These are phyloP conservation scores for Nematocida major DNA, from an alignment of 371 early-diverging fungal genomes.

Conservation along the genomic window DNA sequence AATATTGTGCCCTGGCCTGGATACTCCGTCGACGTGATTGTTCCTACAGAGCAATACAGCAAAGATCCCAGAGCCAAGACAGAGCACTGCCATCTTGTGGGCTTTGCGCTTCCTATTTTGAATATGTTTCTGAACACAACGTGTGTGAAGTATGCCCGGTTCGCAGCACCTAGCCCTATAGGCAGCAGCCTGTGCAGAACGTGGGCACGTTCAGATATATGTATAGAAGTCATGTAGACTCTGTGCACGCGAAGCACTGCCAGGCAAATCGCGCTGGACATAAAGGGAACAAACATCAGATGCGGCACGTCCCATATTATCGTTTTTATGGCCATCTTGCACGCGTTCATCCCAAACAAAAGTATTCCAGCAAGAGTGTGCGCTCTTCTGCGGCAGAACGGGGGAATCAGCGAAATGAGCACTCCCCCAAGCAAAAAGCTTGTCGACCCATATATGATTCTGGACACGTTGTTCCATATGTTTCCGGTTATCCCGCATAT, in stretches of 20 bases:
- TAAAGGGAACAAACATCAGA: not conserved
- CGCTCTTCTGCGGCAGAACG: conserved; percentile 45
- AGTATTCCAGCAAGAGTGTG: conserved; percentile 29
- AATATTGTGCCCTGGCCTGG: too few species aligned
- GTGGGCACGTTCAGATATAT: not conserved
- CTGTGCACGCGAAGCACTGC: not conserved
- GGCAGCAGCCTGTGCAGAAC: conserved; percentile 4
- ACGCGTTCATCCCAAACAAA: not conserved
- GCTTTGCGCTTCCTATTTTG: not conserved
- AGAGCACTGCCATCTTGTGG: not conserved
- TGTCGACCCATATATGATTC: not conserved
- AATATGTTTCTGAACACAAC: not conserved
- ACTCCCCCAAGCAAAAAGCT: conserved; percentile 9
- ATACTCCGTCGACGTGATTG: not conserved
- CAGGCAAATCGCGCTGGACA: not conserved
- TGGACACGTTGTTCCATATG: not conserved
- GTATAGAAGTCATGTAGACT: not conserved
- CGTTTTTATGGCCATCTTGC: conserved; percentile 10
- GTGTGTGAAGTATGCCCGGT: not conserved
- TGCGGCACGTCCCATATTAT: not conserved
- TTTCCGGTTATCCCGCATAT: not conserved
- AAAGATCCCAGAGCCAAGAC: not conserved
- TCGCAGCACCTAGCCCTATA: not conserved
- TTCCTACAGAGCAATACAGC: not conserved
- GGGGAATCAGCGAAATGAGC: conserved; percentile 29